phyloP scores from a whole-genome alignment of 768 basidiomycete genomes.

The Boletus bicolor region DNA sequence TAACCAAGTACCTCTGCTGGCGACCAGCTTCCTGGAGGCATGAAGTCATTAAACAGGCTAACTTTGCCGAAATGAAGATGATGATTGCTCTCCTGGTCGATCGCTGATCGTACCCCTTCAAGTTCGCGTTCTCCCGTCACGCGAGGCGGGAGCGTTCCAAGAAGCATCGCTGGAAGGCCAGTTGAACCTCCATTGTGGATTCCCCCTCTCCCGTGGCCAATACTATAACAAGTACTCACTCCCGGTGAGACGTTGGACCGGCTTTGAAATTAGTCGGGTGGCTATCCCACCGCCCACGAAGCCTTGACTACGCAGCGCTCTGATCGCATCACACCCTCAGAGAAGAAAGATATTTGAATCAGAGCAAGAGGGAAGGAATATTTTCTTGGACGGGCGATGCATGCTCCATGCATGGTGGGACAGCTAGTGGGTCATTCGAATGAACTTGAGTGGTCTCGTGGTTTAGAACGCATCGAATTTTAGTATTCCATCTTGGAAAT shows the following conservation, averaged over 20 bases:
- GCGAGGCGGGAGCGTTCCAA: not conserved
- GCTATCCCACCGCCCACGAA: not conserved
- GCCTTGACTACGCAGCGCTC: not conserved
- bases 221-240: not conserved
- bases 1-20: not conserved
- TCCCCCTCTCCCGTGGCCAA: not conserved
- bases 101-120: slow-evolving; percentile 22
- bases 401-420: not conserved
- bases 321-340: slow-evolving; percentile 1
- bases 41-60: slow-evolving; percentile 18
- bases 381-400: not conserved
- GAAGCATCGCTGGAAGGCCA: not conserved
- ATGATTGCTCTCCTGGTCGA: slow-evolving; percentile 23
- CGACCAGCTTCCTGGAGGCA: slow-evolving; percentile 1
- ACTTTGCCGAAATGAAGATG: slow-evolving; percentile 26
- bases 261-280: slow-evolving; percentile 4
- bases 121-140: slow-evolving; percentile 6
- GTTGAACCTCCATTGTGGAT: not conserved
- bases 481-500: not conserved
- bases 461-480: not conserved
- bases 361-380: not conserved
- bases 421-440: not conserved
- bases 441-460: not conserved
- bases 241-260: slow-evolving; percentile 2
- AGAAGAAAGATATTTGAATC: not conserved